These are phyloP conservation scores for Neurospora sp. DNA, from an alignment of 495 filamentous ascomycete species.

Conservation along the genomic window DNA sequence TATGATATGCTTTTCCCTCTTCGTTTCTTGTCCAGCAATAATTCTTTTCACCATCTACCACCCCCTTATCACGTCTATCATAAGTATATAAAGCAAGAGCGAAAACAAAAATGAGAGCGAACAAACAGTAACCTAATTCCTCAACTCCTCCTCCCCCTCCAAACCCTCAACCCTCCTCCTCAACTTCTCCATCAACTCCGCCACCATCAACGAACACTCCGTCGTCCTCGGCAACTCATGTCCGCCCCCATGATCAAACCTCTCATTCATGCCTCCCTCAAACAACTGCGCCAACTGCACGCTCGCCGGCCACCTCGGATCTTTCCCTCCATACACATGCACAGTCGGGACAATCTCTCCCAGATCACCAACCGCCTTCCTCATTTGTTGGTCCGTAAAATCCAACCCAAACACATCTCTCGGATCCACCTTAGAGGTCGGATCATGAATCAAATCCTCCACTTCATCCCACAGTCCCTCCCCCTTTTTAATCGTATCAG, in stretches of 20 bases:
- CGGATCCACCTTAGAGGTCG: neutral
- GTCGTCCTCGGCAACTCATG: slow-evolving; percentile 38
- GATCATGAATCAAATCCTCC: slow-evolving; percentile 23
- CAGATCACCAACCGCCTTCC: neutral
- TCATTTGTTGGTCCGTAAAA: slow-evolving; percentile 35
- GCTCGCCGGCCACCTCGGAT: slow-evolving; percentile 44
- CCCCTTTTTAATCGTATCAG: slow-evolving; percentile 12
- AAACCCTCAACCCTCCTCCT: neutral
- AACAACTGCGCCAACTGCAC: slow-evolving; percentile 48
- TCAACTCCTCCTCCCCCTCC: neutral
- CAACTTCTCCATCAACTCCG: slow-evolving; percentile 15
- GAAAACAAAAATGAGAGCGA: neutral
- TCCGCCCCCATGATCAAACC: slow-evolving; percentile 43
- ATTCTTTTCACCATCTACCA: neutral
- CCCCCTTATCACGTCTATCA: neutral
- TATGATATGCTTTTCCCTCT: neutral
- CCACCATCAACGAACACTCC: slow-evolving; percentile 16
- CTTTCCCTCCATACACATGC: slow-evolving; percentile 49
- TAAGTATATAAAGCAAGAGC: neutral
- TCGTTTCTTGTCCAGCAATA: neutral
- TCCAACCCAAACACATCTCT: slow-evolving; percentile 42
- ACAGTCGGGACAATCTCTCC: slow-evolving; percentile 42
- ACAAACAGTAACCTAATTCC: neutral
- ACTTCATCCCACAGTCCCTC: slow-evolving; percentile 20
- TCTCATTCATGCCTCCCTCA: slow-evolving; percentile 27